phyloP scores from a whole-genome alignment of 306 rosid genomes.

The Rosa rugosa region DNA sequence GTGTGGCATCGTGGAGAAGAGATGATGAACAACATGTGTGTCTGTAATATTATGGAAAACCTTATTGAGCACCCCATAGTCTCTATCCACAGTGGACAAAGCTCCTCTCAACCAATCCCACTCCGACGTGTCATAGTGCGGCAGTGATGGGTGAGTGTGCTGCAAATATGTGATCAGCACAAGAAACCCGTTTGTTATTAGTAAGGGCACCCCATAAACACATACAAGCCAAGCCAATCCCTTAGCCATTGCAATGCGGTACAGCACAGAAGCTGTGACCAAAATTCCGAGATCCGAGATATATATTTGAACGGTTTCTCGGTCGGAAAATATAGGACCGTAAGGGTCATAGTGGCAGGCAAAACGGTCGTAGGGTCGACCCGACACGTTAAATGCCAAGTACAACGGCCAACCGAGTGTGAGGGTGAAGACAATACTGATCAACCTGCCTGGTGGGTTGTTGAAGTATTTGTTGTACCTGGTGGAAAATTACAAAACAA shows the following conservation, averaged over 20 bases:
- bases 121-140: constrained; percentile 68
- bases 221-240: constrained; percentile 49
- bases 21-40: constrained; percentile 71
- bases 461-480: constrained; percentile 50
- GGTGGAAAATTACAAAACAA: background rate
- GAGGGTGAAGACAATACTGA: constrained; percentile 41
- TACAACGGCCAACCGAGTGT: constrained; percentile 77
- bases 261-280: constrained; percentile 30
- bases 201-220: constrained; percentile 55
- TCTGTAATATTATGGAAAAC: constrained; percentile 74
- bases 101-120: constrained; percentile 93
- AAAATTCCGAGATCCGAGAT: constrained; percentile 49
- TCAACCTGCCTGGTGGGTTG: constrained; percentile 52
- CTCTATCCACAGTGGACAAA: constrained; percentile 67
- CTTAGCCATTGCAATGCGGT: constrained; percentile 30
- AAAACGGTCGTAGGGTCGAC: constrained; percentile 49
- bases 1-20: constrained; percentile 76
- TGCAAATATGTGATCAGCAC: constrained; percentile 70
- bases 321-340: constrained; percentile 54
- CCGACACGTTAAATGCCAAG: constrained; percentile 60
- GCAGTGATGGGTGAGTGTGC: constrained; percentile 67
- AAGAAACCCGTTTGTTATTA: constrained; percentile 58
- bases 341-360: constrained; percentile 67
- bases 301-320: constrained; percentile 46
- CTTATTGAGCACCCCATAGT: constrained; percentile 57